Base-by-base conservation (phyloP, 495 filamentous ascomycete species). In the Trichoderma orchidacearum region DNA sequence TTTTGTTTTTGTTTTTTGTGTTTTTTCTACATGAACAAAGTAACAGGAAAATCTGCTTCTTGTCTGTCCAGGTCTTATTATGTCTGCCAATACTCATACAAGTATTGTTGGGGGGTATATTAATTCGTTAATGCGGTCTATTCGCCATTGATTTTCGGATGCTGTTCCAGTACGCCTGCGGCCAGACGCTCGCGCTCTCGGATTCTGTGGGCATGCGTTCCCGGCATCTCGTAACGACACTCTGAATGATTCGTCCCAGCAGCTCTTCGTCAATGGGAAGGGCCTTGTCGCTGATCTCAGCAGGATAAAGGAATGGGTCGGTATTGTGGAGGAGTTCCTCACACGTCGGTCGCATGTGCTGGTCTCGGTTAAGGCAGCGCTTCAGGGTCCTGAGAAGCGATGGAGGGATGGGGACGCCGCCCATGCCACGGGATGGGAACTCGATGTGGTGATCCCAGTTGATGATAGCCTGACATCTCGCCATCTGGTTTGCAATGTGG, bases 231-330 rank as follows among this genome's bases (percentile, higher is more conserved):
- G 84, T 79, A 17, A 89, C 82, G 13, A 94, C 87, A 56, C 85
- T 89, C 57, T 79, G 74, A 58, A 95, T 76, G 51, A 96, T 86
- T 52, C 87, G 74, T 12, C 77, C 78, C 5, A 96, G 75, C 60
- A 94, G 73, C 55, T 90, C 87, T 69, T 90, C 80, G 0, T 80
- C 84, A 50, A 96, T 82, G 11, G 84, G 80, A 4, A 95, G 74
- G 12, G 82, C 79, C 32, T 75, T 78, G n/a, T 83, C 81, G 5
- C 67, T 68, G 0, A 68, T 63, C 59, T 80, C 76, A 31, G 72
- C 84, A 0, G 93, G 93, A 62, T 93, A 85, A 53, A 97, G 64
- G 67, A 95, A 97, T 1, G 83, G 80, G 59, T 97, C 90, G 3
- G 73, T 72, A 1, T 81, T 75, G 18, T 76, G 68, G 3, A 98